These are phyloP conservation scores for Diatrype stigma DNA, from an alignment of 2,329 filamentous ascomycete genomes.

Conservation along the genomic window DNA sequence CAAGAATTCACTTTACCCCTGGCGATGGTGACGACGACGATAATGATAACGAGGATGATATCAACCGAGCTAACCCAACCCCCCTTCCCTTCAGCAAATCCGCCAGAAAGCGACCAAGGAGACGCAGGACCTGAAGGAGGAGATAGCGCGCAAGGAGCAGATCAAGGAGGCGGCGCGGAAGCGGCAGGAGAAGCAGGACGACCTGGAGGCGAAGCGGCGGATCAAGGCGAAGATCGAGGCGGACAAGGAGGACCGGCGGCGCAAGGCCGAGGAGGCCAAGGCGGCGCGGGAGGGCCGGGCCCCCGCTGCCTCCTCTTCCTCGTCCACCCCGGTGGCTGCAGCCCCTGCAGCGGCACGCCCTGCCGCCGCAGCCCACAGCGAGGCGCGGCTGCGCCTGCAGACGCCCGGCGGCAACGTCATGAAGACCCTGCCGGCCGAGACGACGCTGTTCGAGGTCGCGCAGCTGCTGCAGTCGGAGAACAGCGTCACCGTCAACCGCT, in stretches of 20 bases:
- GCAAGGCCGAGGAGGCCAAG: slow-evolving; percentile 81
- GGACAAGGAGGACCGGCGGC: slow-evolving; percentile 83
- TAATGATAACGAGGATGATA: no score
- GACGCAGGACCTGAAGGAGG: slow-evolving; percentile 83
- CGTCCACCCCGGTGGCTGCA: slow-evolving; percentile 39
- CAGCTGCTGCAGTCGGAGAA: slow-evolving; percentile 69
- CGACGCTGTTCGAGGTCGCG: slow-evolving; percentile 89
- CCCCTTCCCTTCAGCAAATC: slow-evolving; percentile 47
- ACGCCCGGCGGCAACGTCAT: slow-evolving; percentile 70
- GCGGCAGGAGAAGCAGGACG: slow-evolving; percentile 80
- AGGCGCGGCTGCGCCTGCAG: slow-evolving; percentile 79
- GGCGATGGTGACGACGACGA: no score
- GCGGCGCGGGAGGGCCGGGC: slow-evolving; percentile 76
- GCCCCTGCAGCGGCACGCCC: slow-evolving; percentile 49
- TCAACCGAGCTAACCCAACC: slow-evolving; percentile 11
- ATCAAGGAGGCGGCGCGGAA: slow-evolving; percentile 87
- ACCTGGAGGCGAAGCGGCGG: slow-evolving; percentile 78
- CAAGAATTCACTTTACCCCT: not conserved
- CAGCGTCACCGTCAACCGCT: slow-evolving; percentile 66
- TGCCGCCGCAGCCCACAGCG: slow-evolving; percentile 67
- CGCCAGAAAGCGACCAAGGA: slow-evolving; percentile 88
- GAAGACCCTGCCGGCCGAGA: slow-evolving; percentile 85
- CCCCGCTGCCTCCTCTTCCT: slow-evolving; percentile 34
- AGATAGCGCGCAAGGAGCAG: slow-evolving; percentile 81
- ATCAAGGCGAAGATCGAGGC: slow-evolving; percentile 93